Percentiles rank a stretch among this genome's conserved stretches.
Evolutionary conservation across 805 yeast genomes (phyloP).

Genomic region (Cyberlindnera subsufficiens): DNA sequence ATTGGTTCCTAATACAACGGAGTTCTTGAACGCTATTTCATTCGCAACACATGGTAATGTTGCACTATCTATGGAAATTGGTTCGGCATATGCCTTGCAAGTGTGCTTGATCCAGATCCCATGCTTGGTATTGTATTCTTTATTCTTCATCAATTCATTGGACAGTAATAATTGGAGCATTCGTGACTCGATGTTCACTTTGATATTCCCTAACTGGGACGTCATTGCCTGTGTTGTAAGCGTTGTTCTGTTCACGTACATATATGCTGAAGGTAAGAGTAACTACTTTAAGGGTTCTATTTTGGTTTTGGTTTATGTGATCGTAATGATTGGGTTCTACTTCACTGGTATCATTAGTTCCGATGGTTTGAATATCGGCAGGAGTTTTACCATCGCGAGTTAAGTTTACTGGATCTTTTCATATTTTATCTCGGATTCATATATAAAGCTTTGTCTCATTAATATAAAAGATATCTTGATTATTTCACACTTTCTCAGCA

Average conservation of each 20-base stretch:
- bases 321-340: constrained; percentile 77
- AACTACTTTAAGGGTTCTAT: constrained; percentile 95
- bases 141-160: constrained; percentile 38
- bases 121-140: constrained; percentile 73
- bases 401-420: neutral
- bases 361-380: constrained; percentile 1
- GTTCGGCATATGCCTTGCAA: constrained; percentile 94
- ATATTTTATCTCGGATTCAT: neutral
- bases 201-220: constrained; percentile 96
- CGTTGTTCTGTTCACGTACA: constrained; percentile 83
- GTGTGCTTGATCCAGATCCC: constrained; percentile 94
- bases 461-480: neutral
- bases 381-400: constrained; percentile 5
- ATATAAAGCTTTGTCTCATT: neutral
- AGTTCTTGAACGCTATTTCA: constrained; percentile 92
- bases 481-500: constrained; percentile 2
- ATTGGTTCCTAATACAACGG: constrained; percentile 93
- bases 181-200: constrained; percentile 53
- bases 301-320: constrained; percentile 69
- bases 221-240: constrained; percentile 78
- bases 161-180: constrained; percentile 22
- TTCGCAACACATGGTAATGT: constrained; percentile 96
- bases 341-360: constrained; percentile 32
- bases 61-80: constrained; percentile 95
- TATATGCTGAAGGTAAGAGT: constrained; percentile 94